A percentile compares a stretch with the other conserved stretches of the same genome.
Conservation (phyloP, 345 rosid genomes). For the Gossypium mustelinum region DNA sequence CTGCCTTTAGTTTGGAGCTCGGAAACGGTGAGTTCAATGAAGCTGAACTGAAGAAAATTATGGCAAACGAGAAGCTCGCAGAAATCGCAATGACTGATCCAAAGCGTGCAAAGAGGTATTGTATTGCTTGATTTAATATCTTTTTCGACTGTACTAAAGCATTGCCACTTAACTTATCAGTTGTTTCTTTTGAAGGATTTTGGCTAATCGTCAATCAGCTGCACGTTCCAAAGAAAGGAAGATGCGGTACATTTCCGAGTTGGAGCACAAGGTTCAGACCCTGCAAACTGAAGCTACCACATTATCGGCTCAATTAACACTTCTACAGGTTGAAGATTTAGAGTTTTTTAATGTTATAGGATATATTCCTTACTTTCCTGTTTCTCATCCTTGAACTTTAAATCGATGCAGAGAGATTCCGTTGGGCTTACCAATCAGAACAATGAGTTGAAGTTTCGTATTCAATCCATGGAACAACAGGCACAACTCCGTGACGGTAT, state of each 20-base stretch:
- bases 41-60: slow-evolving; percentile 86
- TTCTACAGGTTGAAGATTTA: slow-evolving; percentile 55
- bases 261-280: slow-evolving; percentile 97
- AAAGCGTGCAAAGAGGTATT: slow-evolving; percentile 84
- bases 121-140: too few relatives aligned
- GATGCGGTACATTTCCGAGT: slow-evolving; percentile 84
- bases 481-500: slow-evolving; percentile 91
- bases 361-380: background rate
- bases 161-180: background rate
- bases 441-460: slow-evolving; percentile 87
- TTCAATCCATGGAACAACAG: slow-evolving; percentile 98
- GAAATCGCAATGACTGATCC: slow-evolving; percentile 88
- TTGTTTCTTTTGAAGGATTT: slow-evolving; percentile 46
- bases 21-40: slow-evolving; percentile 83
- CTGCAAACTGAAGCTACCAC: slow-evolving; percentile 96
- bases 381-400: slow-evolving; percentile 6
- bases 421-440: slow-evolving; percentile 85
- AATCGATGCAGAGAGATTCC: slow-evolving; percentile 64
- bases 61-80: slow-evolving; percentile 86
- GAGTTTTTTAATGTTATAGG: background rate
- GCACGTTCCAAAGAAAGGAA: slow-evolving; percentile 96
- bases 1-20: slow-evolving; percentile 73
- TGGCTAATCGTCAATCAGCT: slow-evolving; percentile 93
- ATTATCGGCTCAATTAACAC: slow-evolving; percentile 91
- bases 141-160: background rate